A percentile compares a stretch with the other conserved stretches of the same genome.
Conservation (phyloP, 2,329 filamentous ascomycete species). For the Colletotrichum euphorbiae region DNA sequence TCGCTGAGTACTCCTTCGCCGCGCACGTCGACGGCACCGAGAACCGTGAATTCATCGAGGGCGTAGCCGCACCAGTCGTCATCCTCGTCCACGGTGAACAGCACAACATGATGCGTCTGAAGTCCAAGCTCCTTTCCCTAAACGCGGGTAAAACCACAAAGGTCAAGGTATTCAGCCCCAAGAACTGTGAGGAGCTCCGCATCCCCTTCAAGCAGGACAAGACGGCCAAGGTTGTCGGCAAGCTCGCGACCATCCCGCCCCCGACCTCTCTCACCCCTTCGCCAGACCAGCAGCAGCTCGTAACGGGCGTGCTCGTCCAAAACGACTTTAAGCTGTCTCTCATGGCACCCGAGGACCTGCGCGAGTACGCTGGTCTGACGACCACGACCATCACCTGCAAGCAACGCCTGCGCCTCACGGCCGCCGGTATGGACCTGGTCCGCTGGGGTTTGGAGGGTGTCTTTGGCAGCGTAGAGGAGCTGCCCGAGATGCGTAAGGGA, state of each 20-base stretch:
- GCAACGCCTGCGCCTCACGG: conserved; percentile 87
- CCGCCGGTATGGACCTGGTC: conserved; percentile 90
- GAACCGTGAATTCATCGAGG: conserved; percentile 96
- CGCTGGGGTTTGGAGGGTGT: conserved; percentile 95
- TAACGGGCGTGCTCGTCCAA: conserved; percentile 93
- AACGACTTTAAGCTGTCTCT: conserved; percentile 98
- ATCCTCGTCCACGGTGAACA: conserved; percentile 98
- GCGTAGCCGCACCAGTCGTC: conserved; percentile 90
- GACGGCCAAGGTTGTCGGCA: conserved; percentile 94
- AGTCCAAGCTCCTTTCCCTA: conserved; percentile 92
- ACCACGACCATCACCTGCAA: conserved; percentile 95
- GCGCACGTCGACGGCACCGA: conserved; percentile 97
- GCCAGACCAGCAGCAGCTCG: conserved; percentile 61
- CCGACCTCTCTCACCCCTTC: conserved; percentile 58
- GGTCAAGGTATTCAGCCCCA: conserved; percentile 91
- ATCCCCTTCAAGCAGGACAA: conserved; percentile 98
- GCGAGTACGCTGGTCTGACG: conserved; percentile 96
- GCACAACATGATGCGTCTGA: conserved; percentile 97
- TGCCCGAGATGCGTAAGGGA: conserved; percentile 65
- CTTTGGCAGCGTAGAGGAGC: conserved; percentile 85
- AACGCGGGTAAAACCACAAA: conserved; percentile 85
- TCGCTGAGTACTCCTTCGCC: conserved; percentile 95
- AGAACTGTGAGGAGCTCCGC: conserved; percentile 93
- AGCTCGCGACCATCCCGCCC: conserved; percentile 84
- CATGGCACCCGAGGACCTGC: conserved; percentile 95